Evolutionary conservation across 2,329 filamentous ascomycete species (phyloP).

Genomic region (Fusarium sp.): DNA sequence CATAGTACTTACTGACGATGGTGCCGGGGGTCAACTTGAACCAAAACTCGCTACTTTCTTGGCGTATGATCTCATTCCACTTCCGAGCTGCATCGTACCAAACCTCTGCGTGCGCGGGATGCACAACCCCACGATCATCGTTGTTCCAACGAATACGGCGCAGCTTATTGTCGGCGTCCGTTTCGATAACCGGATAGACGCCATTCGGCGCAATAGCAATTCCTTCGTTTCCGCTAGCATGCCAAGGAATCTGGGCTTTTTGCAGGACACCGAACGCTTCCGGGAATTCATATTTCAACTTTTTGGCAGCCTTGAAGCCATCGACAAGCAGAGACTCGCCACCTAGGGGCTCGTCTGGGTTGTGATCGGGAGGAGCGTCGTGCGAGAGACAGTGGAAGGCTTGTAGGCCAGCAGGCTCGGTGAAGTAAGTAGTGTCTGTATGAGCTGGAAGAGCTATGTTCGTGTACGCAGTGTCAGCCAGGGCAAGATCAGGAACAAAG

Average conservation of each 20-base stretch:
- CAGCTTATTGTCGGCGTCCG: conserved; percentile 56
- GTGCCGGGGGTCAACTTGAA: conserved; percentile 83
- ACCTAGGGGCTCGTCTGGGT: conserved; percentile 60
- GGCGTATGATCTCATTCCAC: conserved; percentile 77
- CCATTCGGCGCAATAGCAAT: conserved; percentile 80
- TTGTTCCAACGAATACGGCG: conserved; percentile 90
- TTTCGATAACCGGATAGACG: conserved; percentile 77
- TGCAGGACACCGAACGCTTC: conserved; percentile 68
- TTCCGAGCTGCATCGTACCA: conserved; percentile 87
- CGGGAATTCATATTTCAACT: conserved; percentile 65
- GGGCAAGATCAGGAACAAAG: conserved; percentile 88
- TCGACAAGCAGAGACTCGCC: conserved; percentile 87
- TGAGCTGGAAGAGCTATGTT: conserved; percentile 84
- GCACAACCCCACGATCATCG: conserved; percentile 79
- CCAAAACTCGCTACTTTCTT: conserved; percentile 77
- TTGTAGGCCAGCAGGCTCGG: conserved; percentile 89
- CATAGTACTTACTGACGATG: conserved; percentile 71
- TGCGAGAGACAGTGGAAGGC: conserved; percentile 90
- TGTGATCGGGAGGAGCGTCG: conserved; percentile 55
- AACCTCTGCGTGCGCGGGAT: conserved; percentile 49
- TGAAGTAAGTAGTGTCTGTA: conserved; percentile 97
- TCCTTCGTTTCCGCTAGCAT: conserved; percentile 90
- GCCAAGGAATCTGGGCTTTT: conserved; percentile 72
- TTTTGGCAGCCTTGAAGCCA: conserved; percentile 77
- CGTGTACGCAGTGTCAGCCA: conserved; percentile 93